These are phyloP conservation scores for Fusarium falciforme DNA, from an alignment of 2,329 filamentous ascomycete genomes.

Conservation along the genomic window DNA sequence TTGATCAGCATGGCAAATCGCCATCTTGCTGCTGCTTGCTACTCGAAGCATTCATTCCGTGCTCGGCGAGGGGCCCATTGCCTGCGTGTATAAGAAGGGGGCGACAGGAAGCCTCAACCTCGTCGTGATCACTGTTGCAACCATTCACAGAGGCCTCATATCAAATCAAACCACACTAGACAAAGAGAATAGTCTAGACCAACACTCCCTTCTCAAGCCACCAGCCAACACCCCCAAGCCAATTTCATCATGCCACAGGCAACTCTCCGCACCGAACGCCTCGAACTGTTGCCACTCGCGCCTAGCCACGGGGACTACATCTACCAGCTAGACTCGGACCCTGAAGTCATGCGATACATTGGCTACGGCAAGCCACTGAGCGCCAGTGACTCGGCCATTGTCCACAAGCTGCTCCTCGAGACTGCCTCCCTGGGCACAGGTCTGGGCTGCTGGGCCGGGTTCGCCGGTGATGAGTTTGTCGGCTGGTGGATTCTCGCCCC, in stretches of 20 bases:
- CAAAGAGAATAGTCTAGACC: neutral
- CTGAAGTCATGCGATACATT: conserved; percentile 39
- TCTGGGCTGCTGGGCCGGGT: conserved; percentile 37
- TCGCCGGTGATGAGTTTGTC: conserved; percentile 42
- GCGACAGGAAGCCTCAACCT: neutral
- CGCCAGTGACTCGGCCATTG: conserved; percentile 31
- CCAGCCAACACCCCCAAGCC: neutral
- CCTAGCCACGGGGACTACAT: conserved; percentile 31
- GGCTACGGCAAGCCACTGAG: conserved; percentile 38
- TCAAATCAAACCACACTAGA: neutral
- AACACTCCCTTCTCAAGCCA: neutral
- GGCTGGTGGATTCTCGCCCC: conserved; percentile 46
- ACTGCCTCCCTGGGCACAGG: conserved; percentile 33
- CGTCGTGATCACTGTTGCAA: neutral
- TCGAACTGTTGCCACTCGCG: conserved; percentile 31
- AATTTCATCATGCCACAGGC: conserved; percentile 30
- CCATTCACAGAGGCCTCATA: neutral
- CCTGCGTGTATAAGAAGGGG: conserved; percentile 30
- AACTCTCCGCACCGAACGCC: conserved; percentile 32
- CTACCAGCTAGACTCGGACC: conserved; percentile 34
- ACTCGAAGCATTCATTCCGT: neutral
- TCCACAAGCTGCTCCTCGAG: conserved; percentile 39
- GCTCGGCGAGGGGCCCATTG: conserved; percentile 6
- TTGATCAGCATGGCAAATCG: conserved; percentile 18
- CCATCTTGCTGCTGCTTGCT: neutral